phyloP scores from a whole-genome alignment of 2,329 filamentous ascomycete species.

The Paraphoma sp. region DNA sequence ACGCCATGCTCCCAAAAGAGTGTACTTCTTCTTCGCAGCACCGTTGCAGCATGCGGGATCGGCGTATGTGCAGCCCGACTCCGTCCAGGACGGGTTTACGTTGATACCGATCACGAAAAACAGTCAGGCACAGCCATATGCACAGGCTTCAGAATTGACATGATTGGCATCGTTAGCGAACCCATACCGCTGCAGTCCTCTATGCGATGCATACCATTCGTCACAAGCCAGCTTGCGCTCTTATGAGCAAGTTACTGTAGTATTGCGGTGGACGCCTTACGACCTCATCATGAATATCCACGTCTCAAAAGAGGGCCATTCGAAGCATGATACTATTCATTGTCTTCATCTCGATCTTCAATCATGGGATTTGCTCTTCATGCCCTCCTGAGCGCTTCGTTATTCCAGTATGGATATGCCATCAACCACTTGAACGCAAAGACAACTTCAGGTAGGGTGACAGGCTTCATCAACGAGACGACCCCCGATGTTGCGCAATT shows the following conservation, averaged over 20 bases:
- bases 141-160: neutral
- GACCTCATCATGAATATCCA: neutral
- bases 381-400: constrained; percentile 13
- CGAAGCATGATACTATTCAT: too few species aligned
- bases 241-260: neutral
- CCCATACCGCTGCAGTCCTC: neutral
- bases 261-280: neutral
- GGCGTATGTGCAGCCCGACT: too few species aligned
- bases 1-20: too few species aligned
- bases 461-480: constrained; percentile 41
- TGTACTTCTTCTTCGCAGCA: too few species aligned
- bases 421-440: constrained; percentile 24
- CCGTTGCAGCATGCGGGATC: too few species aligned
- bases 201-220: neutral
- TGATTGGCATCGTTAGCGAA: neutral
- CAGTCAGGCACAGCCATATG: constrained; percentile 1
- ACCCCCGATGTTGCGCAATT: constrained; percentile 48
- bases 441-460: constrained; percentile 37
- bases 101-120: too few species aligned
- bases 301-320: too few species aligned
- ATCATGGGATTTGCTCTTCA: constrained; percentile 14
- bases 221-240: neutral
- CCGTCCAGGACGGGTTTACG: too few species aligned
- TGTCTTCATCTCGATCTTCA: neutral
- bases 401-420: constrained; percentile 16